Percentiles rank a stretch among this genome's conserved stretches.
These are phyloP conservation scores for Populus tremula DNA, from an alignment of 345 rosid species.

Conservation along the genomic window DNA sequence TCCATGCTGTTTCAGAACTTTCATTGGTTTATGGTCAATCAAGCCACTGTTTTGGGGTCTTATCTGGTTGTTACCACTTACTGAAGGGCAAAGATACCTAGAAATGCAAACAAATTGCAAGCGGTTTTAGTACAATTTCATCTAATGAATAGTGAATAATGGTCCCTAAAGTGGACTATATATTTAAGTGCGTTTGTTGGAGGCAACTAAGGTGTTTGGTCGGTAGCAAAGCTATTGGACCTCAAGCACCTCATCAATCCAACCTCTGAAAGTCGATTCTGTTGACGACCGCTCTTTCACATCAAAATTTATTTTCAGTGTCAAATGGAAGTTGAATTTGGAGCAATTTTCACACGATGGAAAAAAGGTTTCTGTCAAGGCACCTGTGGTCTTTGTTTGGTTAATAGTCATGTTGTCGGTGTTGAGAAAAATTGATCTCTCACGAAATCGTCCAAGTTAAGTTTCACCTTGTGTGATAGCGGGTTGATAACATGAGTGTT, in stretches of 20 bases:
- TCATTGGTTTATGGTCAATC: conserved; percentile 25
- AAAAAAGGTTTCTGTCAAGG: too few relatives aligned
- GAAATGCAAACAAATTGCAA: conserved; percentile 7
- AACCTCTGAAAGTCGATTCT: background rate
- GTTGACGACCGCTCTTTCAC: too few relatives aligned
- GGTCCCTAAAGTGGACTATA: conserved; percentile 20
- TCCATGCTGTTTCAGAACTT: conserved; percentile 18
- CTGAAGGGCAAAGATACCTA: conserved; percentile 7
- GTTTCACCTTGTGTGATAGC: too few relatives aligned
- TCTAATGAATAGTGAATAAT: conserved; percentile 8
- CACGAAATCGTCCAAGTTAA: too few relatives aligned
- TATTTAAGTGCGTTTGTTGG: conserved; percentile 6
- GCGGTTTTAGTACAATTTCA: background rate
- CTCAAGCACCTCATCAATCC: background rate
- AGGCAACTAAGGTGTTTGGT: background rate
- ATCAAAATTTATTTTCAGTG: too few relatives aligned
- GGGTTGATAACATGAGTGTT: too few relatives aligned
- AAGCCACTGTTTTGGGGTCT: conserved; percentile 21
- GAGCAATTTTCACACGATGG: too few relatives aligned
- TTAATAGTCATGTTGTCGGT: too few relatives aligned
- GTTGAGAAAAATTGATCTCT: too few relatives aligned
- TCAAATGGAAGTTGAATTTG: too few relatives aligned
- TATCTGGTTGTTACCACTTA: conserved; percentile 12
- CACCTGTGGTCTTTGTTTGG: too few relatives aligned
- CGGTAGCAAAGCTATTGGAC: background rate